A percentile compares a stretch with the other conserved stretches of the same genome.
Evolutionary conservation across 768 basidiomycete species (phyloP).

Genomic region (Tubosaeta sp.): DNA sequence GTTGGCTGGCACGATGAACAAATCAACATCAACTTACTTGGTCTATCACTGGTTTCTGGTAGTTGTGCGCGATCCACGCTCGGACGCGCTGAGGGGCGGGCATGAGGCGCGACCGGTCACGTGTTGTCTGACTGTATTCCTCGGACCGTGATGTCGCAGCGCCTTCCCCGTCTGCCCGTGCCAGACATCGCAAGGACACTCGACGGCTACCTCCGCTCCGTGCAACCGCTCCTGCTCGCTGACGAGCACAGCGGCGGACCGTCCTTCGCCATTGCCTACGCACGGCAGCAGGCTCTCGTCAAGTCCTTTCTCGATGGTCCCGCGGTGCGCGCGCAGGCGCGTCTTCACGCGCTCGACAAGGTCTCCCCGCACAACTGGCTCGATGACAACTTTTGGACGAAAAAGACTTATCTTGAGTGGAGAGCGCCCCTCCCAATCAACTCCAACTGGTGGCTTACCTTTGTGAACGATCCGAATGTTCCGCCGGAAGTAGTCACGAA

Average conservation of each 20-base stretch:
- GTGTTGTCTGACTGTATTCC: constrained; percentile 11
- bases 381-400: constrained; percentile 88
- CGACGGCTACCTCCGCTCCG: constrained; percentile 69
- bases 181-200: constrained; percentile 74
- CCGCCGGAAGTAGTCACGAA: constrained; percentile 37
- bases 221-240: constrained; percentile 77
- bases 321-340: constrained; percentile 18
- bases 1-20: background rate
- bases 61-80: constrained; percentile 52
- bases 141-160: constrained; percentile 17
- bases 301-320: constrained; percentile 9
- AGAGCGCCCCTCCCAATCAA: constrained; percentile 81
- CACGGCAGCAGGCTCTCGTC: constrained; percentile 20
- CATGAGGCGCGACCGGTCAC: constrained; percentile 17
- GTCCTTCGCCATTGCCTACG: constrained; percentile 34
- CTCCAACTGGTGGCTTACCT: constrained; percentile 96
- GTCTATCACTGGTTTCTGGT: constrained; percentile 62
- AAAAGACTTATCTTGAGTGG: constrained; percentile 86
- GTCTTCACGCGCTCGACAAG: constrained; percentile 65
- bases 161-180: constrained; percentile 72
- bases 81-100: constrained; percentile 30
- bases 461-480: constrained; percentile 66
- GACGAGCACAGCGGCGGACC: constrained; percentile 57
- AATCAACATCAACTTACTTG: constrained; percentile 36
- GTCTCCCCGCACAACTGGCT: constrained; percentile 90